These are phyloP conservation scores for Aspergillus sp. DNA, from an alignment of 2,329 filamentous ascomycete genomes.

Conservation along the genomic window DNA sequence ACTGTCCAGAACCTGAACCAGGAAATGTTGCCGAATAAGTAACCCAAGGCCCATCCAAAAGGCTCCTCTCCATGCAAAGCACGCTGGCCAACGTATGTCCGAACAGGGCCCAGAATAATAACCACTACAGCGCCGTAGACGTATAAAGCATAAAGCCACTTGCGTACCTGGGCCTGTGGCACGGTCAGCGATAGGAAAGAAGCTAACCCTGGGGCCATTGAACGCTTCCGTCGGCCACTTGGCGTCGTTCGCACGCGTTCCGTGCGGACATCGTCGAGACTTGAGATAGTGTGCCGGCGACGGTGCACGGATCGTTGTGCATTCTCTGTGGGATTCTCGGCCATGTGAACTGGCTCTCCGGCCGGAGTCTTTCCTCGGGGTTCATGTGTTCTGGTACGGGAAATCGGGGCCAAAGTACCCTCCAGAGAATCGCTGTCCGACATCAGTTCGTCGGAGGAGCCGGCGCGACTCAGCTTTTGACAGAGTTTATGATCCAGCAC, in stretches of 20 bases:
- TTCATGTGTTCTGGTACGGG: conserved; percentile 30
- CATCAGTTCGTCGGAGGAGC: conserved; percentile 31
- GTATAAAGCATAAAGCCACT: conserved; percentile 79
- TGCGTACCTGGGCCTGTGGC: conserved; percentile 70
- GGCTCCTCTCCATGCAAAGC: conserved; percentile 75
- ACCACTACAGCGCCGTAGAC: conserved; percentile 67
- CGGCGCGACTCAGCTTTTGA: conserved; percentile 46
- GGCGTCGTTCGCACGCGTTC: conserved; percentile 49
- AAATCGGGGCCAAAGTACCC: conserved; percentile 27
- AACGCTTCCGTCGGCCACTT: conserved; percentile 64
- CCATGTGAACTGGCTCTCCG: conserved; percentile 16
- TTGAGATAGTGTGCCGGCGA: conserved; percentile 54
- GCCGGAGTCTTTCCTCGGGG: conserved; percentile 13
- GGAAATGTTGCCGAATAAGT: conserved; percentile 76
- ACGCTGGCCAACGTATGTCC: conserved; percentile 63
- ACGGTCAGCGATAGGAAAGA: conserved; percentile 79
- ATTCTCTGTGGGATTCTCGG: conserved; percentile 26
- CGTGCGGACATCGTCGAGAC: conserved; percentile 32
- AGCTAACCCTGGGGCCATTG: conserved; percentile 62
- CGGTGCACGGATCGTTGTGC: conserved; percentile 13
- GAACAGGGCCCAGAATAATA: conserved; percentile 68
- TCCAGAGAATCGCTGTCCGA: conserved; percentile 38
- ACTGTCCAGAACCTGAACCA: conserved; percentile 70
- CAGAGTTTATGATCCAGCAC: conserved; percentile 46
- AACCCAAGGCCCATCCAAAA: conserved; percentile 87